Conservation (phyloP, 495 filamentous ascomycete genomes). For the Lophiostoma macrostomum region DNA sequence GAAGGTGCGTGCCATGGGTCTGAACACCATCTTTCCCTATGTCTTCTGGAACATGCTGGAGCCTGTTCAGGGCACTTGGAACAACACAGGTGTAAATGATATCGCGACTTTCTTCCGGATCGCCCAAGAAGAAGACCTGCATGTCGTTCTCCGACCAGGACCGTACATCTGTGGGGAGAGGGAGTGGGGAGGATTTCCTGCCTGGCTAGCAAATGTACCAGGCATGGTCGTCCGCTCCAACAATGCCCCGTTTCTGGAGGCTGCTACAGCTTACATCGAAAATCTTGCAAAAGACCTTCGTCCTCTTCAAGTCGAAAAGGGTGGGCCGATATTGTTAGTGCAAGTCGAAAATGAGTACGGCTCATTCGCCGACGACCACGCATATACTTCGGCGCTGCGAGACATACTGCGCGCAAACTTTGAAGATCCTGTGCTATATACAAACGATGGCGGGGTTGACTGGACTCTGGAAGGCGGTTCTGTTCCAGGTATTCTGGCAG, state of each 20-base stretch:
- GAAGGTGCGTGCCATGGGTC: slow-evolving; percentile 47
- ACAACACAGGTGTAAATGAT: slow-evolving; percentile 39
- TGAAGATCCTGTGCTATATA: slow-evolving; percentile 46
- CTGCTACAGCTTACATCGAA: slow-evolving; percentile 40
- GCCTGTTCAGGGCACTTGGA: slow-evolving; percentile 41
- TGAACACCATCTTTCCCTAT: slow-evolving; percentile 51
- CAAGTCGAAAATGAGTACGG: slow-evolving; percentile 54
- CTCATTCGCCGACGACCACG: slow-evolving; percentile 45
- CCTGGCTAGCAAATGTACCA: slow-evolving; percentile 44
- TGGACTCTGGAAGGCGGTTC: slow-evolving; percentile 45
- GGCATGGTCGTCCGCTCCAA: slow-evolving; percentile 44
- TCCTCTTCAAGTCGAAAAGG: slow-evolving; percentile 40
- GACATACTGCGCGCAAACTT: slow-evolving; percentile 43
- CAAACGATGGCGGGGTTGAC: slow-evolving; percentile 47
- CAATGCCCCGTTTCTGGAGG: slow-evolving; percentile 42
- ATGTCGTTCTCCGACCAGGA: slow-evolving; percentile 46
- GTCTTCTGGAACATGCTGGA: slow-evolving; percentile 50
- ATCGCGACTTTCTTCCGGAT: slow-evolving; percentile 45
- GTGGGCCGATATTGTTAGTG: slow-evolving; percentile 49
- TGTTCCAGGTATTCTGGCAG: slow-evolving; percentile 45
- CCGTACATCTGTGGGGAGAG: slow-evolving; percentile 51
- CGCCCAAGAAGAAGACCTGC: slow-evolving; percentile 45
- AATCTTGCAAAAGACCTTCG: slow-evolving; percentile 40
- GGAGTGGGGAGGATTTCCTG: slow-evolving; percentile 51
- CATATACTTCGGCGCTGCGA: slow-evolving; percentile 40